Conservation (phyloP, 2,329 filamentous ascomycete species). For the Hymenoscyphus repandus region DNA sequence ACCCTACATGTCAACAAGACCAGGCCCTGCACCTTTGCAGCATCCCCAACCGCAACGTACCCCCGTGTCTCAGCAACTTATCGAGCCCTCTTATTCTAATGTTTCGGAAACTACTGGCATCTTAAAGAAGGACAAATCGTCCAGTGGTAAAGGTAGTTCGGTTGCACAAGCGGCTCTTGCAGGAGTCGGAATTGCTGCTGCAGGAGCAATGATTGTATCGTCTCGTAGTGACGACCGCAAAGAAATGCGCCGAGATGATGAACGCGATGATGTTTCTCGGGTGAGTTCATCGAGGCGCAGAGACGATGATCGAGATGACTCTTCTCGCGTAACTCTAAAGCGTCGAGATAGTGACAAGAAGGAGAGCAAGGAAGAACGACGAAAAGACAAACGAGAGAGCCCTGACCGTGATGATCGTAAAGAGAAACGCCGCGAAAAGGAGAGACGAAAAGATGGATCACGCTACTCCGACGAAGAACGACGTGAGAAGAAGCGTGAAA, state of each 20-base stretch:
- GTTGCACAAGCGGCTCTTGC: slow-evolving; percentile 42
- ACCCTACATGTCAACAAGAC: slow-evolving; percentile 40
- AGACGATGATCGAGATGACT: slow-evolving; percentile 13
- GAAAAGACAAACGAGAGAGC: slow-evolving; percentile 20
- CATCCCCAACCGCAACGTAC: slow-evolving; percentile 71
- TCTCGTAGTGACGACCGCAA: slow-evolving; percentile 29
- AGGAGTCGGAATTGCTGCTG: slow-evolving; percentile 44
- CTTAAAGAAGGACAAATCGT: slow-evolving; percentile 21
- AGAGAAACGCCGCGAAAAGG: slow-evolving; percentile 24
- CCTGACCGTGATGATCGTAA: slow-evolving; percentile 21
- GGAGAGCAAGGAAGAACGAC: slow-evolving; percentile 19
- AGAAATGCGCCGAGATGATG: slow-evolving; percentile 20
- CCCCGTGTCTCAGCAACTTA: slow-evolving; percentile 65
- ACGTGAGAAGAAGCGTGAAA: slow-evolving; percentile 25
- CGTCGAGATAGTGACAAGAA: slow-evolving; percentile 19
- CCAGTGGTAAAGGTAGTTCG: slow-evolving; percentile 34
- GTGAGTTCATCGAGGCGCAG: slow-evolving; percentile 1
- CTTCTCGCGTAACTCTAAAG: slow-evolving; percentile 9
- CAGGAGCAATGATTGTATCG: slow-evolving; percentile 42
- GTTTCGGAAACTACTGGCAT: slow-evolving; percentile 22
- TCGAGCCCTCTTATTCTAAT: slow-evolving; percentile 43
- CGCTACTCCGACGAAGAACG: slow-evolving; percentile 18
- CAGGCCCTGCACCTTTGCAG: slow-evolving; percentile 66
- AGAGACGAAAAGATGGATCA: slow-evolving; percentile 16
- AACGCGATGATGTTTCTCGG: not conserved